A percentile compares a stretch with the other conserved stretches of the same genome.
phyloP scores from a whole-genome alignment of 164 flowering plant species.

The Chloranthus sessilifolius region DNA sequence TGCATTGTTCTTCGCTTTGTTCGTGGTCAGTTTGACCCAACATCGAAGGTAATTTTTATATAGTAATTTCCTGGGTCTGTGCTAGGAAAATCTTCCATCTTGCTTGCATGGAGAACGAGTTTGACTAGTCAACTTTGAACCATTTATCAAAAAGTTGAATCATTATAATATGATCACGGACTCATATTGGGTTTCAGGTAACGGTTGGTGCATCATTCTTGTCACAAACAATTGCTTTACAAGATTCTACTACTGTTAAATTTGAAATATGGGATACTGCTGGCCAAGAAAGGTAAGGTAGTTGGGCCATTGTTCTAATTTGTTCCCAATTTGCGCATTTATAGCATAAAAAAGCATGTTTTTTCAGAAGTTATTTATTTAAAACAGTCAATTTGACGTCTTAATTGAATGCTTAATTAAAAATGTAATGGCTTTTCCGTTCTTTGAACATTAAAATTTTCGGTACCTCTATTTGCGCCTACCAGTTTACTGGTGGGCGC shows the following conservation, averaged over 20 bases:
- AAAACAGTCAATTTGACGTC: too few species aligned
- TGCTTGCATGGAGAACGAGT: neutral
- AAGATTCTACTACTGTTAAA: conserved; percentile 96
- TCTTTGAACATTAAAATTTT: too few species aligned
- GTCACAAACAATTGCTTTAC: conserved; percentile 95
- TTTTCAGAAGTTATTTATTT: too few species aligned
- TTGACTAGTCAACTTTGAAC: neutral
- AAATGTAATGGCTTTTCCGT: too few species aligned
- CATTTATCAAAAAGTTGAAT: too few species aligned
- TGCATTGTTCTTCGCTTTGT: conserved; percentile 99
- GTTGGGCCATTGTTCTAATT: neutral
- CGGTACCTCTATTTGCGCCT: too few species aligned
- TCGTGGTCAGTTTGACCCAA: conserved; percentile 99
- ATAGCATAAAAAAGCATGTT: too few species aligned
- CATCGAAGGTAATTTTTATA: conserved; percentile 76
- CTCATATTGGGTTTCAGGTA: conserved; percentile 73
- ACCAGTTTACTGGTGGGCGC: too few species aligned
- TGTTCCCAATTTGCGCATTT: too few species aligned
- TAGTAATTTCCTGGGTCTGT: neutral
- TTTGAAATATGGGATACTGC: conserved; percentile 99
- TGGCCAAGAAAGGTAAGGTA: conserved; percentile 92
- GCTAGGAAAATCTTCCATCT: neutral
- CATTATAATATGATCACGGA: too few species aligned
- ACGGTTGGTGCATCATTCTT: conserved; percentile 98
- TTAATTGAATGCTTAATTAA: too few species aligned